These are phyloP conservation scores for Neonectria ditissima DNA, from an alignment of 2,329 filamentous ascomycete species.

Conservation along the genomic window DNA sequence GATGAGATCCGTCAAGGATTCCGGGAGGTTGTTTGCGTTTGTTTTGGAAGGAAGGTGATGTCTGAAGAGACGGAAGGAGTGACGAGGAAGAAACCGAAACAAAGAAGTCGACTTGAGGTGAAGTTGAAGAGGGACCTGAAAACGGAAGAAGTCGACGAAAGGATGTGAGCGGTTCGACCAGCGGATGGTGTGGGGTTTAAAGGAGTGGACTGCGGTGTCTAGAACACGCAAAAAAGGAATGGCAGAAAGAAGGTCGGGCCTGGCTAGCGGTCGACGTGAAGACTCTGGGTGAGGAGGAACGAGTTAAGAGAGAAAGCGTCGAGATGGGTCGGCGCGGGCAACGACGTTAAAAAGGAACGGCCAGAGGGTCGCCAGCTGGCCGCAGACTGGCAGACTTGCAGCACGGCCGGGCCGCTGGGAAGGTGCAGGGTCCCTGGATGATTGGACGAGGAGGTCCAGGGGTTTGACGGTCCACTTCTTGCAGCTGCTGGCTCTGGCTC, in stretches of 20 bases:
- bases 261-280: slow-evolving; percentile 43
- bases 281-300: slow-evolving; percentile 43
- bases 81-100: slow-evolving; percentile 41
- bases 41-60: slow-evolving; percentile 38
- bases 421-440: slow-evolving; percentile 24
- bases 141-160: slow-evolving; percentile 36
- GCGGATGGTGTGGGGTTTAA: slow-evolving; percentile 37
- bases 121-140: slow-evolving; percentile 15
- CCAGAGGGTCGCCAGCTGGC: slow-evolving; percentile 22
- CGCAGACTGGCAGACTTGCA: slow-evolving; percentile 35
- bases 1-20: slow-evolving; percentile 45
- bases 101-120: slow-evolving; percentile 38
- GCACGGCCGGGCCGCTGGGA: slow-evolving; percentile 10
- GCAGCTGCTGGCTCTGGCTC: slow-evolving; percentile 12
- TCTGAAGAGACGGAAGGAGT: slow-evolving; percentile 39
- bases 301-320: slow-evolving; percentile 35
- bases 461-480: slow-evolving; percentile 17
- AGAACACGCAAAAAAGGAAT: slow-evolving; percentile 49
- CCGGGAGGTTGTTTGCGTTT: slow-evolving; percentile 27
- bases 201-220: slow-evolving; percentile 50
- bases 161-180: slow-evolving; percentile 47
- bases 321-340: slow-evolving; percentile 39
- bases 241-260: slow-evolving; percentile 40
- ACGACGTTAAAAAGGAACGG: slow-evolving; percentile 48
- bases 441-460: slow-evolving; percentile 28